Evolutionary conservation across 371 early-diverging fungal genomes (phyloP).

Genomic region (Globomyces sp.): DNA sequence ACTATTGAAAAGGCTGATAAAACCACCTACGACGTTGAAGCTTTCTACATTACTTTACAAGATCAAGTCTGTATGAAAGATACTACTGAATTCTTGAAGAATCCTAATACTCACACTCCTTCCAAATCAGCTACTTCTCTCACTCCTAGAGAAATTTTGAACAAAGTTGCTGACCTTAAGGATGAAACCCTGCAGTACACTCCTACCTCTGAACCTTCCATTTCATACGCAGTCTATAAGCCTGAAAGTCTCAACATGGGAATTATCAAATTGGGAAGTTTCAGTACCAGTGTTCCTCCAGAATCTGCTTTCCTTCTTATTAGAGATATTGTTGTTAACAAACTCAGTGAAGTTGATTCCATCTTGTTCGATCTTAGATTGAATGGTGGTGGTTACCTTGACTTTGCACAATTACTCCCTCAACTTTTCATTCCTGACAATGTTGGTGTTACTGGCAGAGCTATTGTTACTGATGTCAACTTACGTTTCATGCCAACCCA

Average conservation of each 20-base stretch:
- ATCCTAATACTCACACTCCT: neutral
- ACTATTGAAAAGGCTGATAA: neutral
- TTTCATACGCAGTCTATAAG: constrained; percentile 20
- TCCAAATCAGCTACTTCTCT: neutral
- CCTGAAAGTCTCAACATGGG: constrained; percentile 23
- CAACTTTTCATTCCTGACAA: neutral
- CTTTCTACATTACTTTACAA: neutral
- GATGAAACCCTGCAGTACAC: neutral
- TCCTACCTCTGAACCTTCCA: constrained; percentile 15
- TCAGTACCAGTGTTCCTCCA: neutral
- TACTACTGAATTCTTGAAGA: too few species aligned
- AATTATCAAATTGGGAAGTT: constrained; percentile 9
- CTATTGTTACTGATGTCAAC: neutral
- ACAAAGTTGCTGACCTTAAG: constrained; percentile 13
- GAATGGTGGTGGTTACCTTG: constrained; percentile 26
- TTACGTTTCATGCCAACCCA: neutral
- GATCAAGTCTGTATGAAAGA: neutral
- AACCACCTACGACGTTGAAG: neutral
- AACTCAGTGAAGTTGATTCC: constrained; percentile 21
- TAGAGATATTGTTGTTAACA: neutral
- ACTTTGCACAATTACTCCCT: neutral
- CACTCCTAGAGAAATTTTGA: constrained; percentile 4
- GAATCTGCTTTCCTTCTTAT: constrained; percentile 1
- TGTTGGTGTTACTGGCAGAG: neutral
- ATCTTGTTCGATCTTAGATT: constrained; percentile 26